phyloP scores from a whole-genome alignment of 2,329 filamentous ascomycete species.

The Tolypocladium ovalisporum region DNA sequence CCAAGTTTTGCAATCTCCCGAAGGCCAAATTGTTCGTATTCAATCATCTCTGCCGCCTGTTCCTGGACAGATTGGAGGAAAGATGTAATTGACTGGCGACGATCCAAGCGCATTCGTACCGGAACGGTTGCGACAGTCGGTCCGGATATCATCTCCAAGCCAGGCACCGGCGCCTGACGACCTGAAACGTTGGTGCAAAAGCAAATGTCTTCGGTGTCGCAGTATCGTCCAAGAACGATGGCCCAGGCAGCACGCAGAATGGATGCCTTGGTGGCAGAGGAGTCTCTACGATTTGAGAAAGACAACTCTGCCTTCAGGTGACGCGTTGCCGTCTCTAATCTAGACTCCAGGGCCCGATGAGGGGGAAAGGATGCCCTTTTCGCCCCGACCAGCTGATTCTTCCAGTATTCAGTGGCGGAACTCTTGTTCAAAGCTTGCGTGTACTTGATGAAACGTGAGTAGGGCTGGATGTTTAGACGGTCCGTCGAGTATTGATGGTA shows the following conservation, averaged over 20 bases:
- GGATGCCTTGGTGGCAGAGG: neutral
- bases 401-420: neutral
- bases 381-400: neutral
- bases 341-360: neutral
- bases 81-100: neutral
- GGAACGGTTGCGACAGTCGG: neutral
- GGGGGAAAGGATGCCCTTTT: neutral
- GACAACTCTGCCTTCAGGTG: neutral
- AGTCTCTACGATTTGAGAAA: neutral
- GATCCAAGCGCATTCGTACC: neutral
- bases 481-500: neutral
- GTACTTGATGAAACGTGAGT: neutral
- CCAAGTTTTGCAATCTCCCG: neutral
- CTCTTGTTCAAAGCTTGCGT: neutral
- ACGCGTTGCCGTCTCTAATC: neutral
- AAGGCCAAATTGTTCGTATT: neutral
- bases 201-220: neutral
- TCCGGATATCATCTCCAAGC: neutral
- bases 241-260: neutral
- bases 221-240: neutral
- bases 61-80: constrained; percentile 3
- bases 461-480: neutral
- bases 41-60: constrained; percentile 5
- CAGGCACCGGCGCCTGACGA: neutral
- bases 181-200: neutral